A percentile compares a stretch with the other conserved stretches of the same genome.
These are phyloP conservation scores for Dioscorea cayenensis DNA, from an alignment of 116 monocot species.

Conservation along the genomic window DNA sequence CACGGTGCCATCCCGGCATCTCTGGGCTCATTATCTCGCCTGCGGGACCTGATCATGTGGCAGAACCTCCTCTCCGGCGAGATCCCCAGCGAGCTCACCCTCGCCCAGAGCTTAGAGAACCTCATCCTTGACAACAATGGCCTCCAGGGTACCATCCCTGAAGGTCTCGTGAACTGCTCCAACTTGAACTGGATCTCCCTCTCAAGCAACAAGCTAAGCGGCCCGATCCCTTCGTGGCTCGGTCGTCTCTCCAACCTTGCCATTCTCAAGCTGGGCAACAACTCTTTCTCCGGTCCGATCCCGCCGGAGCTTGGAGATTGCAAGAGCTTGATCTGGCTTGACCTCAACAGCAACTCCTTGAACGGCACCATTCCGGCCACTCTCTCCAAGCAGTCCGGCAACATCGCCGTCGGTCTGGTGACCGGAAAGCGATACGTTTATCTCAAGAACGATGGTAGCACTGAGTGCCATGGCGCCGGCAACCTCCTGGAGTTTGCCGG, in stretches of 20 bases:
- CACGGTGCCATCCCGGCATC: slow-evolving; percentile 25
- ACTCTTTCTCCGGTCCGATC: slow-evolving; percentile 48
- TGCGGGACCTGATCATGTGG: slow-evolving; percentile 53
- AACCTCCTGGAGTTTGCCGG: slow-evolving; percentile 78
- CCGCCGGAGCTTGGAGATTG: slow-evolving; percentile 43
- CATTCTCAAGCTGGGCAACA: slow-evolving; percentile 54
- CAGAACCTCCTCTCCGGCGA: slow-evolving; percentile 37
- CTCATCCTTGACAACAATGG: slow-evolving; percentile 51
- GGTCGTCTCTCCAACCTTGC: slow-evolving; percentile 39
- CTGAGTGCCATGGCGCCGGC: slow-evolving; percentile 69
- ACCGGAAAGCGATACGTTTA: slow-evolving; percentile 67
- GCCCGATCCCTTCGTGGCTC: slow-evolving; percentile 41
- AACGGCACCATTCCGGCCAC: slow-evolving; percentile 48
- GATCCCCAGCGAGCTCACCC: slow-evolving; percentile 32
- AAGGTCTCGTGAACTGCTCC: slow-evolving; percentile 29
- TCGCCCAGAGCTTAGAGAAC: slow-evolving; percentile 23
- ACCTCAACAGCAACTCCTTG: slow-evolving; percentile 70
- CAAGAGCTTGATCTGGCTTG: slow-evolving; percentile 81
- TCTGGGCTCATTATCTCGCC: slow-evolving; percentile 20
- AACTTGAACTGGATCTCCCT: slow-evolving; percentile 46
- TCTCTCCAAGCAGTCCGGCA: slow-evolving; percentile 64
- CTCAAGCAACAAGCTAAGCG: slow-evolving; percentile 41
- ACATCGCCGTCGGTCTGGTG: slow-evolving; percentile 60
- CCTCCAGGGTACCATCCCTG: slow-evolving; percentile 28
- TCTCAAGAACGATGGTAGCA: slow-evolving; percentile 57